Conservation (phyloP, 2,329 filamentous ascomycete species). For the Fusarium fujikuroi region DNA sequence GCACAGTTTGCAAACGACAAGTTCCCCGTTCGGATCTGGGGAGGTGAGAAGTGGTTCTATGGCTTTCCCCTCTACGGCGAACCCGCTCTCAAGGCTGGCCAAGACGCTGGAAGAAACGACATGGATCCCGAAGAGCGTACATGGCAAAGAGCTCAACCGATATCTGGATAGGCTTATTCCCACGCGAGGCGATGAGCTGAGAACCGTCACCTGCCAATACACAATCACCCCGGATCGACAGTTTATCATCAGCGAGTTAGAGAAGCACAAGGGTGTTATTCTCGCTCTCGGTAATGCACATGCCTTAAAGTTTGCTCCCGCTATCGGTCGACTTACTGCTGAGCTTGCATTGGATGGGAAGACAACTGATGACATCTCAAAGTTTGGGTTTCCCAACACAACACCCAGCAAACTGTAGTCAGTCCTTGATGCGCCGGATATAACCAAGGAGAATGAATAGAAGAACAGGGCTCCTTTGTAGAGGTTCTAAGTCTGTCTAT, state of each 20-base stretch:
- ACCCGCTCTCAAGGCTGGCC: too few relatives aligned
- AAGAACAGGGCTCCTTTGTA: neutral
- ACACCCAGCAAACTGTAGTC: neutral
- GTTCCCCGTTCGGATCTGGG: too few relatives aligned
- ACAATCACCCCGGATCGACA: constrained; percentile 3
- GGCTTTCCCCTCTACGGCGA: too few relatives aligned
- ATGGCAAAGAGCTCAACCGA: too few relatives aligned
- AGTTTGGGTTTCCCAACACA: constrained; percentile 14
- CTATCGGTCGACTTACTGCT: neutral
- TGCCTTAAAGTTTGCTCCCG: neutral
- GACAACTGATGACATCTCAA: constrained; percentile 33
- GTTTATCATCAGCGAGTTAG: neutral
- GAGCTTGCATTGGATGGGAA: neutral
- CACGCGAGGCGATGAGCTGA: too few relatives aligned
- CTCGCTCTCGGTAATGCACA: neutral
- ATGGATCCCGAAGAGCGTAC: too few relatives aligned
- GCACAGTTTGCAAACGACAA: too few relatives aligned
- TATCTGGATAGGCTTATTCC: too few relatives aligned
- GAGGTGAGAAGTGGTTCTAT: too few relatives aligned
- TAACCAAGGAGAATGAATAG: neutral
- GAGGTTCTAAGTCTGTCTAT: neutral
- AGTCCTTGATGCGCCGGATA: neutral
- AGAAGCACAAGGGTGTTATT: neutral
- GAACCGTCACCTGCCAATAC: too few relatives aligned
- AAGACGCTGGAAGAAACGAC: too few relatives aligned